phyloP scores from a whole-genome alignment of 176 grass and related monocot species.

The Rhynchospora pubera region DNA sequence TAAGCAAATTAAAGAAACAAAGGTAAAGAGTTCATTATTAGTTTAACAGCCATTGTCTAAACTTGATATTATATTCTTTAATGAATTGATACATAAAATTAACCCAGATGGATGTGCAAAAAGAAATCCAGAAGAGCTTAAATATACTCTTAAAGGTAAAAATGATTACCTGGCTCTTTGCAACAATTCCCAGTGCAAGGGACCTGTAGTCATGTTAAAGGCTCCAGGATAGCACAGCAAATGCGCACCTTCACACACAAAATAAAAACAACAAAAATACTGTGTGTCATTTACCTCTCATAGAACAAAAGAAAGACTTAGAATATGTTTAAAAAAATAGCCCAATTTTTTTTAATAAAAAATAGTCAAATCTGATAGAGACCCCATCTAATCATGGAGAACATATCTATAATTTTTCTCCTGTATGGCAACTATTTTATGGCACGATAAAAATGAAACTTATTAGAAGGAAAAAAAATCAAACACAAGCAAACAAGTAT shows the following conservation, averaged over 20 bases:
- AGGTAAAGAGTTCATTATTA: not conserved
- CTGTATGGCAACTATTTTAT: not conserved
- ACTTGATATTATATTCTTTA: not conserved
- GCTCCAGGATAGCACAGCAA: constrained; percentile 98
- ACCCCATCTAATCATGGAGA: not conserved
- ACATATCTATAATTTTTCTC: not conserved
- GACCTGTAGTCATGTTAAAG: constrained; percentile 99
- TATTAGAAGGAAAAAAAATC: not conserved
- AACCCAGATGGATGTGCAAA: not conserved
- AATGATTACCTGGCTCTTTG: constrained; percentile 73
- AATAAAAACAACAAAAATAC: not conserved
- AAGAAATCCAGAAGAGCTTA: not conserved
- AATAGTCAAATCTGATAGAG: not conserved
- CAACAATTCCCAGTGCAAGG: constrained; percentile 91
- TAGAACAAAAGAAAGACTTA: not conserved
- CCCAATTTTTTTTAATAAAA: not conserved
- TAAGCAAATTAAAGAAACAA: not conserved
- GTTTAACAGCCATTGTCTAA: not conserved
- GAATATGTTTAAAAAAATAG: not conserved
- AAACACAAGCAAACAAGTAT: not conserved
- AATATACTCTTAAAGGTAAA: not conserved
- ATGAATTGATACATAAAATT: not conserved
- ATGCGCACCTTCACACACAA: constrained; percentile 56
- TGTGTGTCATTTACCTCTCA: not conserved
- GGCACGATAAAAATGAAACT: not conserved